A percentile compares a stretch with the other conserved stretches of the same genome.
Conservation (phyloP, 164 flowering plant species). For the Vitis vinifera region DNA sequence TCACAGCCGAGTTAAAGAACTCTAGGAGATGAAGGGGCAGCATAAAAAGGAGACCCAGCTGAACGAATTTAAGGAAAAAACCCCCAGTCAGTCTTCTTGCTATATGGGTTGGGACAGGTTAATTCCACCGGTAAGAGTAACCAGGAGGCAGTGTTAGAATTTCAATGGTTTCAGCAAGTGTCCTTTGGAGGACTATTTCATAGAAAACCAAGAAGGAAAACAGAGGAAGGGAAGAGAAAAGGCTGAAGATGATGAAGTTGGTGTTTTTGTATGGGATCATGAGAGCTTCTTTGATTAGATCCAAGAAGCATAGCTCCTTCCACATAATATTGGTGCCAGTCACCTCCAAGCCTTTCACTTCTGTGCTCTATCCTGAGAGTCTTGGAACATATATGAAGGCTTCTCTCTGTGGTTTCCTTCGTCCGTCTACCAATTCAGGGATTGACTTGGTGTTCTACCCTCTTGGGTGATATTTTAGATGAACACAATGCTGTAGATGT, state of each 20-base stretch:
- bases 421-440: too few relatives aligned
- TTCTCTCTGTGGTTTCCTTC: too few relatives aligned
- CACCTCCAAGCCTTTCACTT: not conserved
- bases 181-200: conserved; percentile 4
- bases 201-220: conserved; percentile 15
- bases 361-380: not conserved
- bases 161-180: conserved; percentile 1
- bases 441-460: too few relatives aligned
- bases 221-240: conserved; percentile 18
- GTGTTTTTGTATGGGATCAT: not conserved
- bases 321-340: not conserved
- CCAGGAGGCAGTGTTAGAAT: not conserved
- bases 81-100: not conserved
- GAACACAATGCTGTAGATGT: too few relatives aligned
- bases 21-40: conserved; percentile 16
- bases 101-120: not conserved
- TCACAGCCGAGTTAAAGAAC: conserved; percentile 1
- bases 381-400: not conserved
- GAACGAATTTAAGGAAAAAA: not conserved
- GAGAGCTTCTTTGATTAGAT: conserved; percentile 15
- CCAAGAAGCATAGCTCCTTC: conserved; percentile 3
- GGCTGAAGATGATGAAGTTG: conserved; percentile 18
- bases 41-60: conserved; percentile 6
- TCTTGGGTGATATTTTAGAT: too few relatives aligned
- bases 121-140: not conserved